A percentile compares a stretch with the other conserved stretches of the same genome.
These are phyloP conservation scores for Magnolia officinalis DNA, from an alignment of 164 flowering plant species.

Conservation along the genomic window DNA sequence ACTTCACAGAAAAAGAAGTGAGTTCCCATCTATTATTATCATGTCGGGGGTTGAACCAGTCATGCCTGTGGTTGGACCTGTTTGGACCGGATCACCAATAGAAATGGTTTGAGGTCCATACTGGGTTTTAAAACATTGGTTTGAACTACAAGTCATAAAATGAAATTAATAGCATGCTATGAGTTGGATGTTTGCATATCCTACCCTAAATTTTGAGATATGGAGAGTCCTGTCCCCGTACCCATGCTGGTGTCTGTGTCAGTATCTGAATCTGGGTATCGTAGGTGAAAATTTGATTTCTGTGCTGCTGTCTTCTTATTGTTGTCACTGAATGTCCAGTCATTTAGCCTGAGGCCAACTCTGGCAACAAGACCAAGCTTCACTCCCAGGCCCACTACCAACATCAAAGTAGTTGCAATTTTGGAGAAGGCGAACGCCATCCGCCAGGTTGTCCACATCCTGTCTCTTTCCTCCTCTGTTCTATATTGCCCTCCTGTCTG, in stretches of 20 bases:
- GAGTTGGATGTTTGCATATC: too few species aligned
- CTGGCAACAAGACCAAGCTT: constrained; percentile 32
- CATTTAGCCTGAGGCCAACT: constrained; percentile 72
- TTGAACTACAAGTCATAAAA: too few species aligned
- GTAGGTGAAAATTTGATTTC: not conserved
- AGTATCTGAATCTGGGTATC: not conserved
- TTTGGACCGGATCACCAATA: too few species aligned
- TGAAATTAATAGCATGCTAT: too few species aligned
- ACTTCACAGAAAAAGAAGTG: too few species aligned
- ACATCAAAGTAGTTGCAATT: constrained; percentile 62
- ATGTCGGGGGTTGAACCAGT: too few species aligned
- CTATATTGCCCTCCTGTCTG: not conserved
- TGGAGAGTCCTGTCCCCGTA: not conserved
- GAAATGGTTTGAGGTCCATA: too few species aligned
- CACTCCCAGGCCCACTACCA: constrained; percentile 35
- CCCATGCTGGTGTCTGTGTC: not conserved
- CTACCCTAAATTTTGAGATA: not conserved
- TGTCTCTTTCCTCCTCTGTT: not conserved
- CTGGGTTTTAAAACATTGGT: too few species aligned
- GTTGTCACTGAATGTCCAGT: constrained; percentile 33
- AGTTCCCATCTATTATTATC: too few species aligned
- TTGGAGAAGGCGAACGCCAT: constrained; percentile 89
- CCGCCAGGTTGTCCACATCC: constrained; percentile 59
- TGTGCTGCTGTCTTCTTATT: not conserved
- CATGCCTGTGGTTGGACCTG: too few species aligned